Conservation (phyloP, 2,329 filamentous ascomycete species). For the Scytalidium lignicola region DNA sequence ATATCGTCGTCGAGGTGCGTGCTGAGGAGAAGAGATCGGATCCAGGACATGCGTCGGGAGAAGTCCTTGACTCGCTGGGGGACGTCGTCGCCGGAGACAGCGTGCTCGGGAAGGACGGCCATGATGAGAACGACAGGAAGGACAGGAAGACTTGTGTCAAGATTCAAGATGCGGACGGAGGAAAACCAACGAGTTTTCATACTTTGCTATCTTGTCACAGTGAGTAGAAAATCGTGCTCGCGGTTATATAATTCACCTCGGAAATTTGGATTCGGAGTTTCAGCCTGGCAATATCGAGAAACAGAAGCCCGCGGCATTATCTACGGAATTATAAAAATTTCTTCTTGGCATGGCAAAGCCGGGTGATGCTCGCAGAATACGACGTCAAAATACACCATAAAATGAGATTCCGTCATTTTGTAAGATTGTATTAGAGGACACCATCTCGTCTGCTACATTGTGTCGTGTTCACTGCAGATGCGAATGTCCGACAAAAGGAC, state of each 20-base stretch:
- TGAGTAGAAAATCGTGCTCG: conserved; percentile 14
- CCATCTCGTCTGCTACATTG: too few species aligned
- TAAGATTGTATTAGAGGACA: too few species aligned
- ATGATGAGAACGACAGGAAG: conserved; percentile 15
- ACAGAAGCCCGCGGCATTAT: conserved; percentile 22
- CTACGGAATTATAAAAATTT: conserved; percentile 16
- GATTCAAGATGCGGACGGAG: not conserved
- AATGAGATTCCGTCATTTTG: too few species aligned
- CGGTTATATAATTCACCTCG: conserved; percentile 16
- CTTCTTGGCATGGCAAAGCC: conserved; percentile 3
- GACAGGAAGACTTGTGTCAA: conserved; percentile 12
- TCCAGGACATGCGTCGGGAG: conserved; percentile 12
- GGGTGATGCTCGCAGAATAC: too few species aligned
- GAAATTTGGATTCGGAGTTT: conserved; percentile 20
- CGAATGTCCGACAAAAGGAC: too few species aligned
- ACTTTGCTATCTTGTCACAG: conserved; percentile 8
- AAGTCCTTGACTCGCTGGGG: conserved; percentile 13
- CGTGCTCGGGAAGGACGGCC: conserved; percentile 12
- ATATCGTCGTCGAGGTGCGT: conserved; percentile 14
- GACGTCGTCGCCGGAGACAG: conserved; percentile 10
- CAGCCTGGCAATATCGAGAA: conserved; percentile 13
- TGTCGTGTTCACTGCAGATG: too few species aligned
- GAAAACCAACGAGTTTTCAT: conserved; percentile 7
- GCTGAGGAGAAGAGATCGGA: conserved; percentile 8
- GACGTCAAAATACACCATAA: too few species aligned